Evolutionary conservation across 83 land plant species (phyloP).

Genomic region (Picea abies): DNA sequence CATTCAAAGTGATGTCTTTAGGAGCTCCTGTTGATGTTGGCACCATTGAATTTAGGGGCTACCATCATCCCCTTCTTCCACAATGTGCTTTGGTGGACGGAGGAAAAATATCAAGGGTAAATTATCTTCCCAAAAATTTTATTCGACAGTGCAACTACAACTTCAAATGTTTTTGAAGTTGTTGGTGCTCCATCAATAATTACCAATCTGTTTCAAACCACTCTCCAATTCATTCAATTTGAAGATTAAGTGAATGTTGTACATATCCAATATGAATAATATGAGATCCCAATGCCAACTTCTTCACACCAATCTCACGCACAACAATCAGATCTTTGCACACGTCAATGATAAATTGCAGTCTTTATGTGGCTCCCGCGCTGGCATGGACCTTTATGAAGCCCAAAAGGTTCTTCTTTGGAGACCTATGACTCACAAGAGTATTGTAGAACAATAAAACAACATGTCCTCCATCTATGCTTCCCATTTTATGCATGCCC

Average conservation of each 20-base stretch:
- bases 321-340: constrained; percentile 73
- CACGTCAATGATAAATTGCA: constrained; percentile 54
- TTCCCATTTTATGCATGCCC: constrained; percentile 48
- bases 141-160: too few species aligned
- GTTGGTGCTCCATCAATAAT: too few species aligned
- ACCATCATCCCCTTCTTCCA: too few species aligned
- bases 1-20: too few species aligned
- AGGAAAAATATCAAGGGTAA: too few species aligned
- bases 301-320: constrained; percentile 57
- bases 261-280: constrained; percentile 58
- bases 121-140: too few species aligned
- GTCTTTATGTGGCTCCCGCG: constrained; percentile 25
- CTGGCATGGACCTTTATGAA: constrained; percentile 56
- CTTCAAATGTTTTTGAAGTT: too few species aligned
- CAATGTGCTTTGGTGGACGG: too few species aligned
- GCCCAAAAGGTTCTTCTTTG: constrained; percentile 63
- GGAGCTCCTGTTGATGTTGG: too few species aligned
- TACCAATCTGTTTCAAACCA: too few species aligned
- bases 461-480: constrained; percentile 50
- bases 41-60: too few species aligned
- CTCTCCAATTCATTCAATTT: too few species aligned
- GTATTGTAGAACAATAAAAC: constrained; percentile 67
- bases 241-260: not conserved
- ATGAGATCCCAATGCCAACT: constrained; percentile 60
- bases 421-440: constrained; percentile 47